Conservation (phyloP, 495 filamentous ascomycete genomes). For the Podospora sp. region DNA sequence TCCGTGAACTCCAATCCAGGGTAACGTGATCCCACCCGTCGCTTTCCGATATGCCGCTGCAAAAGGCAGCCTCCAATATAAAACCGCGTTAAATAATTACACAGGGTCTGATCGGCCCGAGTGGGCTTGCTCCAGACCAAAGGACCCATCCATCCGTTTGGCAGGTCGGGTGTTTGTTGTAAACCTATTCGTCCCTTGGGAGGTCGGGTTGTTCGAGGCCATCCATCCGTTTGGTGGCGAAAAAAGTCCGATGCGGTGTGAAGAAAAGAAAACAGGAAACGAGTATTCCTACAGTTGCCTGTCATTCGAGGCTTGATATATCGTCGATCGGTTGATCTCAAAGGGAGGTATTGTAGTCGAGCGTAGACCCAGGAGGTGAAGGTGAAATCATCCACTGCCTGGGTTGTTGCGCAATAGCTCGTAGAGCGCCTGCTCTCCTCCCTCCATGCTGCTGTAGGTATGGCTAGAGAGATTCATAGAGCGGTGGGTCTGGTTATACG, state of each 20-base stretch:
- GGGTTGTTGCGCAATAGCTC: conserved; percentile 25
- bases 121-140: no score
- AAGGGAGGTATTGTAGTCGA: not conserved
- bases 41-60: not conserved
- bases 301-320: not conserved
- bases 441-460: conserved; percentile 36
- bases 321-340: not conserved
- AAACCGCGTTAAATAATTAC: not conserved
- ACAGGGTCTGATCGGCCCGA: no score
- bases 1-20: not conserved
- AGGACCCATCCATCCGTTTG: no score
- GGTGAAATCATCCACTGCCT: not conserved
- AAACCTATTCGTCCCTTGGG: no score
- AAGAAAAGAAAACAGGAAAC: not conserved
- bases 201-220: no score
- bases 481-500: conserved; percentile 22
- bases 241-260: not conserved
- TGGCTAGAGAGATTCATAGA: conserved; percentile 38
- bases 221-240: no score
- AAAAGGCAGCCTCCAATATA: not conserved
- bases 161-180: no score
- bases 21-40: not conserved
- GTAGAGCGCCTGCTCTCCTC: conserved; percentile 30
- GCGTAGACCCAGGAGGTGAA: not conserved
- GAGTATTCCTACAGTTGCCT: not conserved